A percentile compares a stretch with the other conserved stretches of the same genome.
These are phyloP conservation scores for Stentor coeruleus DNA, from an alignment of 73 alveolate genomes.

Conservation along the genomic window DNA sequence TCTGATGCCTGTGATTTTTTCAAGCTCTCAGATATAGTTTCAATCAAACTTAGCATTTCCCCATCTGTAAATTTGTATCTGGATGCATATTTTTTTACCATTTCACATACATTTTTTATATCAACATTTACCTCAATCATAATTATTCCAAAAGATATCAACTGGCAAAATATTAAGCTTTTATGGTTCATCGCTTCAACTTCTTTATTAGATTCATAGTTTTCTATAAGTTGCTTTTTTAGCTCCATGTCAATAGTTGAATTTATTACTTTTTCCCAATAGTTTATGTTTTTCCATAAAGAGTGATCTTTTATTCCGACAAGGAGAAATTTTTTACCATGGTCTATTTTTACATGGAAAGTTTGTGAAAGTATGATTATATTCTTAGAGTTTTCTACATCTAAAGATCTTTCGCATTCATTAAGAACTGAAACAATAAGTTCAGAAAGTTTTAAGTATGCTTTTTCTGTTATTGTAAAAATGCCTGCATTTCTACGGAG, in stretches of 20 bases:
- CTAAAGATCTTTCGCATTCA: not conserved
- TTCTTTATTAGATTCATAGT: not conserved
- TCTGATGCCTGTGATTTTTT: too few species aligned
- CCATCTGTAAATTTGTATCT: not conserved
- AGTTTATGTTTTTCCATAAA: not conserved
- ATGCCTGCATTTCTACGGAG: not conserved
- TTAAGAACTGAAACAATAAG: not conserved
- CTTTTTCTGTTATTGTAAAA: not conserved
- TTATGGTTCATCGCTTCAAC: not conserved
- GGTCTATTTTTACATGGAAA: not conserved
- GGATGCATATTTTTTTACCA: not conserved
- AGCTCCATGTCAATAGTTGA: not conserved
- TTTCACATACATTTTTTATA: not conserved
- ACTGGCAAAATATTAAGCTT: not conserved
- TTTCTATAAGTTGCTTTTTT: not conserved
- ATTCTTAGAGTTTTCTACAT: not conserved
- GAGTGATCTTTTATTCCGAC: not conserved
- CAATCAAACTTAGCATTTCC: too few species aligned
- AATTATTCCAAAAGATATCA: not conserved
- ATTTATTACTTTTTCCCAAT: not conserved
- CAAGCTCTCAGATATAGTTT: too few species aligned
- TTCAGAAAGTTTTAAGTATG: too few species aligned
- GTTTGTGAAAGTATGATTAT: not conserved
- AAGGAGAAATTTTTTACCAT: not conserved
- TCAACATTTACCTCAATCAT: not conserved